Conservation (phyloP, 306 rosid genomes). For the Sicyos edulis region DNA sequence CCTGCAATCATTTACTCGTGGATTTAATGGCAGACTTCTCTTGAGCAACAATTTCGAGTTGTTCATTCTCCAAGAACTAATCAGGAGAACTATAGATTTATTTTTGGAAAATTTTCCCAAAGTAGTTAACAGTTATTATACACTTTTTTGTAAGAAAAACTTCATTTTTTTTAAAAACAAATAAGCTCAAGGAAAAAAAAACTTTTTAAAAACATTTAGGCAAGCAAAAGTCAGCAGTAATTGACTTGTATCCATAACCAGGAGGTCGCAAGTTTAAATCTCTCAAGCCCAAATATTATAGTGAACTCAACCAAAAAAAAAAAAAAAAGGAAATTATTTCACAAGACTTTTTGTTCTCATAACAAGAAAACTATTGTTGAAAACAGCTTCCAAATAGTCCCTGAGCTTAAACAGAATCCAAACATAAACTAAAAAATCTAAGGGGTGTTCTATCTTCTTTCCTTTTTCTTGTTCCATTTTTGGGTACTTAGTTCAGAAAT, state of each 20-base stretch:
- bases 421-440: not conserved
- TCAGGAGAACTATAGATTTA: not conserved
- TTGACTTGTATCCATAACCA: no score
- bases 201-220: not conserved
- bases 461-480: not conserved
- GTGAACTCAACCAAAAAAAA: no score
- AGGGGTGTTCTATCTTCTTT: not conserved
- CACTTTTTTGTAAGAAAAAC: not conserved
- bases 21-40: not conserved
- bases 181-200: not conserved
- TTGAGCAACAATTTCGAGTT: slow-evolving; percentile 24
- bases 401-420: not conserved
- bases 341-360: not conserved
- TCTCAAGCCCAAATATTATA: no score
- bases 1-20: slow-evolving; percentile 38
- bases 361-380: not conserved
- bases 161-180: not conserved
- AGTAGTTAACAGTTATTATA: not conserved
- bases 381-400: not conserved
- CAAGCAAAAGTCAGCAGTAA: not conserved
- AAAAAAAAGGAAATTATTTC: not conserved
- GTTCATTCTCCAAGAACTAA: not conserved
- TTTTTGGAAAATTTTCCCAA: not conserved
- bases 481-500: not conserved
- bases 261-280: no score